These are phyloP conservation scores for Albugo laibachii DNA, from an alignment of 352 stramenopile genomes.

Conservation along the genomic window DNA sequence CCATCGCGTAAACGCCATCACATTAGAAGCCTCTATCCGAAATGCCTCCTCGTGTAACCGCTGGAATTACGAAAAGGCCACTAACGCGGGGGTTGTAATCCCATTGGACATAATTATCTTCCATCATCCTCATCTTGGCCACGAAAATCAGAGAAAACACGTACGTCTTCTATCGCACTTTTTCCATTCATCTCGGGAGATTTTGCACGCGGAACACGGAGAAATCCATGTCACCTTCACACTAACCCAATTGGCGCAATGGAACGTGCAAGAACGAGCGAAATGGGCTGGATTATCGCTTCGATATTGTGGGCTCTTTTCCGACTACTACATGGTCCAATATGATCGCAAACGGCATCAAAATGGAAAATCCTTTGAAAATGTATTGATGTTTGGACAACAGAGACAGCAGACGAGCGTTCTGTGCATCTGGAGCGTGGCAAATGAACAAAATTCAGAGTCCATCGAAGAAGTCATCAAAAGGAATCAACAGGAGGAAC, in stretches of 20 bases:
- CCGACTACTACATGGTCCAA: constrained; percentile 13
- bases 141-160: constrained; percentile 78
- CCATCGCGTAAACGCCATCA: constrained; percentile 51
- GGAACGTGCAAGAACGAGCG: constrained; percentile 38
- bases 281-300: constrained; percentile 20
- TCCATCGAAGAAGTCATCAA: neutral
- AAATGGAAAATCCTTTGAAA: constrained; percentile 74
- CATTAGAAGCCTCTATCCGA: constrained; percentile 19
- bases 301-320: constrained; percentile 12
- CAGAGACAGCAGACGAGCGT: constrained; percentile 41
- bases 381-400: constrained; percentile 46
- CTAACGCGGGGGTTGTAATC: neutral
- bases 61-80: too few relatives aligned
- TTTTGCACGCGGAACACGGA: constrained; percentile 13
- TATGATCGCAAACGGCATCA: constrained; percentile 78
- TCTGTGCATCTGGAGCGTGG: constrained; percentile 29
- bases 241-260: constrained; percentile 51
- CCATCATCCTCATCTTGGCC: constrained; percentile 86
- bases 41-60: constrained; percentile 1
- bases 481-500: constrained; percentile 15
- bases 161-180: constrained; percentile 82
- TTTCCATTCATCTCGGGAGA: constrained; percentile 39
- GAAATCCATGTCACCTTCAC: constrained; percentile 51
- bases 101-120: constrained; percentile 69
- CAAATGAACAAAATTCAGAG: neutral